Evolutionary conservation across 108 stramenopile species (phyloP).

Genomic region (Cylindrotheca fusiformis): DNA sequence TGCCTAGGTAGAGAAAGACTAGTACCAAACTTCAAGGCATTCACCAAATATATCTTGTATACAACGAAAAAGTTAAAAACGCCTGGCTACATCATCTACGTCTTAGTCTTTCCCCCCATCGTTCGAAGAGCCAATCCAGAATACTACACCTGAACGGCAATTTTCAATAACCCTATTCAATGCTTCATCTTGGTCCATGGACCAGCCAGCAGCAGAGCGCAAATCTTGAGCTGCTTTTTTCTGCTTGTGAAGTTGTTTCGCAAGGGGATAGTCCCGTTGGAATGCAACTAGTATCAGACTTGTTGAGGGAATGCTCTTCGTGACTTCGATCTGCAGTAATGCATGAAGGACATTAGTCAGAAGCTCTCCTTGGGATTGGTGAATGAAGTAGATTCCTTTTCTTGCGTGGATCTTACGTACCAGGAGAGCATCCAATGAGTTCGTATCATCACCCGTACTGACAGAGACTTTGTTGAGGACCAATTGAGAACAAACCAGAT

Average conservation of each 20-base stretch:
- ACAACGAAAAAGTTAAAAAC: no score
- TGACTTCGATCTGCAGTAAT: slow-evolving; percentile 4
- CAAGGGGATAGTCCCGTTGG: slow-evolving; percentile 48
- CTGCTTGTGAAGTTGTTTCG: slow-evolving; percentile 30
- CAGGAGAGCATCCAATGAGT: no score
- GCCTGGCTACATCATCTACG: no score
- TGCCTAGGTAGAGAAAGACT: no score
- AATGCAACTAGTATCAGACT: slow-evolving; percentile 57
- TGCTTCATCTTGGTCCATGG: slow-evolving; percentile 44
- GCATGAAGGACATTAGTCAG: no score
- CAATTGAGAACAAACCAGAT: slow-evolving; percentile 62
- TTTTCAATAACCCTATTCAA: slow-evolving; percentile 32
- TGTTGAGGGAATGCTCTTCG: slow-evolving; percentile 10
- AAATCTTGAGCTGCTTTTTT: slow-evolving; percentile 44
- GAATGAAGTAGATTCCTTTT: no score
- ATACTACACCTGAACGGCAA: slow-evolving; percentile 30
- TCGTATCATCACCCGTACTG: slow-evolving; percentile 24
- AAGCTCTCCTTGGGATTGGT: no score
- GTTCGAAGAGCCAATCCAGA: slow-evolving; percentile 16
- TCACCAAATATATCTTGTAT: no score
- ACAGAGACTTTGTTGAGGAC: slow-evolving; percentile 15
- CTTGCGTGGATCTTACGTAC: no score
- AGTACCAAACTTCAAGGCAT: no score
- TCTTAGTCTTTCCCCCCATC: background rate
- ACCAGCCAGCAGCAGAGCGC: slow-evolving; percentile 53